Evolutionary conservation across 192 early-diverging fungal genomes (phyloP), one percentile per base, ranked within the genome.

Genomic region (Spizellomyces punctatus): DNA sequence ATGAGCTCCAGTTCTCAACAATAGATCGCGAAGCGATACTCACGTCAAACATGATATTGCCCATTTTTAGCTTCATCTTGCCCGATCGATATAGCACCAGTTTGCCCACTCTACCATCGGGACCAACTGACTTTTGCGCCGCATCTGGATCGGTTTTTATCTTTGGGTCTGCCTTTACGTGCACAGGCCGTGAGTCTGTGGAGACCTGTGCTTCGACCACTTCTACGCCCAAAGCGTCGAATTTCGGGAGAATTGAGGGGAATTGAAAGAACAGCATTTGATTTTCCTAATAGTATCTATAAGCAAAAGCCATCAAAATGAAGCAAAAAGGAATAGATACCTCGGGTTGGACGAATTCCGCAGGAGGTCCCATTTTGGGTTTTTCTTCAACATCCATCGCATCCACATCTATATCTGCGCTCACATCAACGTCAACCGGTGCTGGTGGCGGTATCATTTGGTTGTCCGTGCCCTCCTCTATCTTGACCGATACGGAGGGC

Each of bases 181-280:
- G 52, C 27, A 36, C 27, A 12, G 59, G 78, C 61, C 54, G 66
- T 62, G 44, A 66, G 50, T 16, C 63, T 65, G 36, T 43, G 41
- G 59, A 14, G 12, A 22, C 22, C 4, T 16, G 59, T 17, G 59
- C 16, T 16, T 10, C 36, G 12, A 10, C 42, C 56, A 59, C 66
- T 10, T 65, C 63, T 0, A 68, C 59, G 8, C 14, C 27, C 19
- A 45, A 72, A 52, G 47, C 64, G 22, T 80, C 74, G 62, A 90
- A 90, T 19, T 72, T 55, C 0, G 89, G 89, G 54, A 90, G 77
- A 46, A 89, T 74, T 8, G 77, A 73, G 5, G 89, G 89, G 21
- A 90, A 79, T 70, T 90, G 89, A 80, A 90, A 89, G 43, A 87
- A 85, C 42, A 86, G 78, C 43, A 90, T 60, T 48, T 83, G 68